These are phyloP conservation scores for Apiospora malaysiana DNA, from an alignment of 2,329 filamentous ascomycete species.

Conservation along the genomic window DNA sequence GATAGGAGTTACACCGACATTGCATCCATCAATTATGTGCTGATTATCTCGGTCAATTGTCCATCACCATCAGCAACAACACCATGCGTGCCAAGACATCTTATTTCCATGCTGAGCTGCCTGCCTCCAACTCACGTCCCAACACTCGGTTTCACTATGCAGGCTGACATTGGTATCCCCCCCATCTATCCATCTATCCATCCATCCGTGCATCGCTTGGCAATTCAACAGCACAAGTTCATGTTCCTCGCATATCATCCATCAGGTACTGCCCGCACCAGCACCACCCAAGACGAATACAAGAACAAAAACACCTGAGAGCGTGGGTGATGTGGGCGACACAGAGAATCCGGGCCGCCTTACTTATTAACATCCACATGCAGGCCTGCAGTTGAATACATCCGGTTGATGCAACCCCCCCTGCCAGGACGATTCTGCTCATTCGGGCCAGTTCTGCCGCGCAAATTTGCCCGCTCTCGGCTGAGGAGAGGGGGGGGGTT, in stretches of 20 bases:
- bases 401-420: constrained; percentile 6
- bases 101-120: not conserved
- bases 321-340: not conserved
- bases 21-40: not conserved
- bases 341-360: not conserved
- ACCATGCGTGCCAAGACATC: not conserved
- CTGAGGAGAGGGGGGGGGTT: constrained; percentile 11
- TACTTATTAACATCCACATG: constrained; percentile 1
- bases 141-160: not conserved
- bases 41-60: not conserved
- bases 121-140: not conserved
- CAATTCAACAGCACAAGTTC: not conserved
- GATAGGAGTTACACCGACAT: not conserved
- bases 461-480: constrained; percentile 15
- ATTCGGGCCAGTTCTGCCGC: constrained; percentile 9
- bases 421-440: not conserved
- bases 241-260: not conserved
- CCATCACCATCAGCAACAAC: not conserved
- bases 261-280: not conserved
- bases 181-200: too few relatives aligned
- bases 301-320: not conserved
- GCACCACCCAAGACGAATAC: not conserved
- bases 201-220: not conserved
- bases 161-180: not conserved
- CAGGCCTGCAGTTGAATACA: not conserved